These are phyloP conservation scores for Elongisporangium prolatum DNA, from an alignment of 352 stramenopile species.

Conservation along the genomic window DNA sequence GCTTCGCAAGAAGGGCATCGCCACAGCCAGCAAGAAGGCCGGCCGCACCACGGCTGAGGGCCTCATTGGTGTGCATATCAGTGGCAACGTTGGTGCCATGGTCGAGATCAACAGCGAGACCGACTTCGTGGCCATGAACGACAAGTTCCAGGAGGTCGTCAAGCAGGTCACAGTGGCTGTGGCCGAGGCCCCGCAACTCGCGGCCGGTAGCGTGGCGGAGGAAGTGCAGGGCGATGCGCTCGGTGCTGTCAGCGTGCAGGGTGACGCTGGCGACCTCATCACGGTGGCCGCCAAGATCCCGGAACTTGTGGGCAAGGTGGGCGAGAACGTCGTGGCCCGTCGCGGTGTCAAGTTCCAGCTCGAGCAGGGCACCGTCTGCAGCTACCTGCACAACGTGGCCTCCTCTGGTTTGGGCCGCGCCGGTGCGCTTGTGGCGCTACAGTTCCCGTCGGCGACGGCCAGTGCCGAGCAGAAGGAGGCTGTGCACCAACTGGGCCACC, in stretches of 20 bases:
- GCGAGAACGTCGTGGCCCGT: slow-evolving; percentile 83
- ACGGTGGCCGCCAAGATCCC: slow-evolving; percentile 69
- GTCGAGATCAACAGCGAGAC: slow-evolving; percentile 95
- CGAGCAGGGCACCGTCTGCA: slow-evolving; percentile 67
- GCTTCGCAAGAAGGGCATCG: slow-evolving; percentile 87
- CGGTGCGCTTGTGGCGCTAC: slow-evolving; percentile 88
- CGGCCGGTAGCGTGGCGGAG: slow-evolving; percentile 21
- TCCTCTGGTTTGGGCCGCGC: slow-evolving; percentile 63
- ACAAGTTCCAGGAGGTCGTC: slow-evolving; percentile 85
- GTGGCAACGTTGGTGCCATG: slow-evolving; percentile 77
- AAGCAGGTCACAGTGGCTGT: slow-evolving; percentile 42
- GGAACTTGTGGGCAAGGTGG: slow-evolving; percentile 77
- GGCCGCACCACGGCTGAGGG: slow-evolving; percentile 73
- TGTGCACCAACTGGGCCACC: slow-evolving; percentile 84
- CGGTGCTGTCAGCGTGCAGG: slow-evolving; percentile 40
- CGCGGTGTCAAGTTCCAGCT: slow-evolving; percentile 70
- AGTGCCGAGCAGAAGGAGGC: slow-evolving; percentile 41
- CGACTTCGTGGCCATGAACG: slow-evolving; percentile 93
- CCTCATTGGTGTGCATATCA: slow-evolving; percentile 66
- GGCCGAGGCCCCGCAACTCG: slow-evolving; percentile 15
- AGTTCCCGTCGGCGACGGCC: slow-evolving; percentile 51
- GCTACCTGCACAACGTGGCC: slow-evolving; percentile 84
- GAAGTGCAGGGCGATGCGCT: slow-evolving; percentile 37
- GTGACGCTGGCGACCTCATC: slow-evolving; percentile 9
- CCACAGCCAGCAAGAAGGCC: slow-evolving; percentile 73